phyloP scores from a whole-genome alignment of 257 asterid species.

The Orobanche coerulescens region DNA sequence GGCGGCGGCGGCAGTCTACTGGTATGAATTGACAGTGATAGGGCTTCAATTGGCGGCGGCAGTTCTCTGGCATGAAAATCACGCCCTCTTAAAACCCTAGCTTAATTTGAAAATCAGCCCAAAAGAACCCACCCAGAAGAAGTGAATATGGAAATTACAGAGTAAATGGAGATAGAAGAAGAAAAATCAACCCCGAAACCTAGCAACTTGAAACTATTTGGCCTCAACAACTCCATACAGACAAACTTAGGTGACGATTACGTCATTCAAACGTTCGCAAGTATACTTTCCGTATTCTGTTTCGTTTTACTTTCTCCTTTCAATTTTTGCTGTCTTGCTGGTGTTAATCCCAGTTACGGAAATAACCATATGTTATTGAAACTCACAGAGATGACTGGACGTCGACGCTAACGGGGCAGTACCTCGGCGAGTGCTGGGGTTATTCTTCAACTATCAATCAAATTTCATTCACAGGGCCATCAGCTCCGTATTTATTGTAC shows the following conservation, averaged over 20 bases:
- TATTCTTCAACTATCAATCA: conserved; percentile 70
- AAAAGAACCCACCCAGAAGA: not conserved
- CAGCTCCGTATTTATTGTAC: conserved; percentile 58
- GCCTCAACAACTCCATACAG: no score
- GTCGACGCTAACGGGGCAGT: conserved; percentile 73
- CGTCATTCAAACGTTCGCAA: no score
- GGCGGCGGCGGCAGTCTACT: no score
- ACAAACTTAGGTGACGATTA: no score
- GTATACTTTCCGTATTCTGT: no score
- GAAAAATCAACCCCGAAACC: conserved; percentile 16
- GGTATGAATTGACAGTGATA: no score
- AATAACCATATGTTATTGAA: not conserved
- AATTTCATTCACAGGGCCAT: conserved; percentile 51
- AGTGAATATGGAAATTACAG: conserved; percentile 30
- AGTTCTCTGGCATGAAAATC: no score
- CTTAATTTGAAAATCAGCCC: not conserved
- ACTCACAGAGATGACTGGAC: conserved; percentile 65
- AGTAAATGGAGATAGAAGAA: conserved; percentile 64
- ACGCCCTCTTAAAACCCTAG: conserved; percentile 25
- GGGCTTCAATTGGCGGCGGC: no score
- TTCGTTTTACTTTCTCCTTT: no score
- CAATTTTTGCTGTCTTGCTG: no score
- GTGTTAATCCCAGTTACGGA: no score
- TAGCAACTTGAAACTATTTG: no score
- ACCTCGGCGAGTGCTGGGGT: conserved; percentile 67